Evolutionary conservation across 2,329 filamentous ascomycete species (phyloP).

Genomic region (Colletotrichum cereale): DNA sequence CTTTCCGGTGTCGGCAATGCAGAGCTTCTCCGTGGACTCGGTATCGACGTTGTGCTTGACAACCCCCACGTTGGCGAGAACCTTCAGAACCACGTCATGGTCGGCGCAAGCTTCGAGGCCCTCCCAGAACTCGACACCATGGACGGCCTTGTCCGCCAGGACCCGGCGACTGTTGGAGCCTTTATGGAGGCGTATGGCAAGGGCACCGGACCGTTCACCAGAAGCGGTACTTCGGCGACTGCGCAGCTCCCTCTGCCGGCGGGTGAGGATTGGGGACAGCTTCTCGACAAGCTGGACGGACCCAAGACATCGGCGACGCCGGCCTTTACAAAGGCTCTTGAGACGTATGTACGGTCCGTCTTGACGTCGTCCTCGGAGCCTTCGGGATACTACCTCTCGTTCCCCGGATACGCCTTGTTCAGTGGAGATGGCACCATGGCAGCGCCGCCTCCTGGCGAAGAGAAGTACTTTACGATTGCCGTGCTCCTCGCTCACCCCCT

Average conservation of each 20-base stretch:
- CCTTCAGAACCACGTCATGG: slow-evolving; percentile 51
- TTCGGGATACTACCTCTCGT: slow-evolving; percentile 40
- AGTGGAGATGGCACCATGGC: slow-evolving; percentile 36
- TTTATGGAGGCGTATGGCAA: slow-evolving; percentile 44
- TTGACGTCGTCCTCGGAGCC: slow-evolving; percentile 37
- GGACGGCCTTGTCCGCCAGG: slow-evolving; percentile 43
- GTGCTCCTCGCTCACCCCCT: slow-evolving; percentile 72
- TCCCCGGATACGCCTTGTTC: slow-evolving; percentile 40
- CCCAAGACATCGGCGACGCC: slow-evolving; percentile 29
- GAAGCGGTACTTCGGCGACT: slow-evolving; percentile 40
- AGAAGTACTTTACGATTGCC: slow-evolving; percentile 66
- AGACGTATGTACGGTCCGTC: slow-evolving; percentile 37
- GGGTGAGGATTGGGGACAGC: slow-evolving; percentile 49
- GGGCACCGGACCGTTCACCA: slow-evolving; percentile 42
- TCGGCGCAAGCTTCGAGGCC: slow-evolving; percentile 44
- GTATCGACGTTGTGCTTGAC: slow-evolving; percentile 49
- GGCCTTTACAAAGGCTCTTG: slow-evolving; percentile 26
- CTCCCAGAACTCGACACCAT: slow-evolving; percentile 42
- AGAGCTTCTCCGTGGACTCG: slow-evolving; percentile 48
- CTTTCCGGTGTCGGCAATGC: slow-evolving; percentile 56
- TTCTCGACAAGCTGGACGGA: slow-evolving; percentile 25
- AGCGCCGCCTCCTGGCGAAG: slow-evolving; percentile 34
- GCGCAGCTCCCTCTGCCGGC: slow-evolving; percentile 44
- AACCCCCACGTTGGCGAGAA: slow-evolving; percentile 55
- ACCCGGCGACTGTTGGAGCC: slow-evolving; percentile 38